Evolutionary conservation across 1,139 yeast species (phyloP), one percentile per base, ranked within the genome.

Genomic region (Suzukiozyma palmioleophila): DNA sequence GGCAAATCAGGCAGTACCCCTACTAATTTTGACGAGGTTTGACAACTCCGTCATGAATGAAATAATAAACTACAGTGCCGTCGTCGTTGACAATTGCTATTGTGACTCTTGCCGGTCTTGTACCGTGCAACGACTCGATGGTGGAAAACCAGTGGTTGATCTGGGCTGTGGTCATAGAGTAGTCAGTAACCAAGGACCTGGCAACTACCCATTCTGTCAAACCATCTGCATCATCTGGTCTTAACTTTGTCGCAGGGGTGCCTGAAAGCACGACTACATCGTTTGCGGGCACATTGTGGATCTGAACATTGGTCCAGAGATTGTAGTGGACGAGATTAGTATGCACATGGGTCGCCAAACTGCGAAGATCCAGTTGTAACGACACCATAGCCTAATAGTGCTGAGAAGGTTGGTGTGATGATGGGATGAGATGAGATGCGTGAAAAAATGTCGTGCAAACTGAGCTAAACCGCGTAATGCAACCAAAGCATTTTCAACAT

Each of bases 31-130:
- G 73, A 31, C 77, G 61, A 3, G 89, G 89, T 53, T 73, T 75
- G 8, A 71, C 75, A 13, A 82, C 63, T 0, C 87, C 89, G 44
- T 75, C 74, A 52, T 81, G 75, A 29, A 81, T 69, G 49, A 78
- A 72, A 52, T 83, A 83, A 51, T 81, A 84, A 5, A 81, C 84
- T 3, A 84, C 70, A 0, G 88, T 79, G 0, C 85, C 81, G 54
- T 83, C 90, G 39, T 70, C 69, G 41, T 81, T 78, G 8, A 76
- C 68, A 45, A 83, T 62, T 0, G 77, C 88, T 54, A 81, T 57
- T 0, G 81, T 63, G 2, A 83, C 40, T 37, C 81, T 57, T 16
- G 52, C 53, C 0, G 69, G 75, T 41, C 67, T 53, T 2, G 14
- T n/a, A 3, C 30, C 28, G 3, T 33, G 32, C 5, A 53, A 24